Percentiles rank a stretch among this genome's conserved stretches.
Evolutionary conservation across 176 grass and related monocot genomes (phyloP).

Genomic region (Zea luxurians): DNA sequence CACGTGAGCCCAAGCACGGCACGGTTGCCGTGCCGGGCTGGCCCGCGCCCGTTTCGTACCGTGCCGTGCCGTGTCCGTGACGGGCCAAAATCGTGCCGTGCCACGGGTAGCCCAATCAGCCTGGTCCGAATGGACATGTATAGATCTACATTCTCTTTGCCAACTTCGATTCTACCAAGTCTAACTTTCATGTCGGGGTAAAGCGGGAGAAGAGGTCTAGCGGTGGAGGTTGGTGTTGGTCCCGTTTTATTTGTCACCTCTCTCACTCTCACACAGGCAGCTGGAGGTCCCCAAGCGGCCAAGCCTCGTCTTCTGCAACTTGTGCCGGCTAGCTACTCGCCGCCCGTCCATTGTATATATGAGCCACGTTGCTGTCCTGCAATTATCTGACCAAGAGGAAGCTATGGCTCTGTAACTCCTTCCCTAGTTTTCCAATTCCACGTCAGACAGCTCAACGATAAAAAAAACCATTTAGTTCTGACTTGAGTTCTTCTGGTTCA

Average conservation of each 20-base stretch:
- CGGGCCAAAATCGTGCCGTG: too few relatives aligned
- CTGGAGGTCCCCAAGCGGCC: background rate
- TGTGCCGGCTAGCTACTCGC: background rate
- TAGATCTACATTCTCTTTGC: too few relatives aligned
- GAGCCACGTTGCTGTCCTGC: too few relatives aligned
- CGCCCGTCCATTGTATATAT: background rate
- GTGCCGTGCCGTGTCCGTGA: too few relatives aligned
- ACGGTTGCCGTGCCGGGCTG: too few relatives aligned
- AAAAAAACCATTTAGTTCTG: background rate
- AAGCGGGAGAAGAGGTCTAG: background rate
- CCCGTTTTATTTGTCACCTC: slow-evolving; percentile 15
- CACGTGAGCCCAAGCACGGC: too few relatives aligned
- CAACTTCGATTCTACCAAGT: too few relatives aligned
- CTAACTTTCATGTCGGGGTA: too few relatives aligned
- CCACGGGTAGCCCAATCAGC: too few relatives aligned
- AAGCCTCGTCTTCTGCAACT: background rate
- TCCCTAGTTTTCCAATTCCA: background rate
- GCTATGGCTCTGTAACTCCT: background rate
- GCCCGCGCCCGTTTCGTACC: too few relatives aligned
- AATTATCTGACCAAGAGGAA: slow-evolving; percentile 1
- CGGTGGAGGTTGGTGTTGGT: background rate
- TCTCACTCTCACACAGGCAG: background rate
- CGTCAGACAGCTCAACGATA: background rate
- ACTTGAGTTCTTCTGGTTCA: slow-evolving; percentile 15
- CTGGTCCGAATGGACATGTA: too few relatives aligned